A percentile compares a stretch with the other conserved stretches of the same genome.
These are phyloP conservation scores for Dysphania ambrosioides DNA, from an alignment of 148 eudicot species.

Conservation along the genomic window DNA sequence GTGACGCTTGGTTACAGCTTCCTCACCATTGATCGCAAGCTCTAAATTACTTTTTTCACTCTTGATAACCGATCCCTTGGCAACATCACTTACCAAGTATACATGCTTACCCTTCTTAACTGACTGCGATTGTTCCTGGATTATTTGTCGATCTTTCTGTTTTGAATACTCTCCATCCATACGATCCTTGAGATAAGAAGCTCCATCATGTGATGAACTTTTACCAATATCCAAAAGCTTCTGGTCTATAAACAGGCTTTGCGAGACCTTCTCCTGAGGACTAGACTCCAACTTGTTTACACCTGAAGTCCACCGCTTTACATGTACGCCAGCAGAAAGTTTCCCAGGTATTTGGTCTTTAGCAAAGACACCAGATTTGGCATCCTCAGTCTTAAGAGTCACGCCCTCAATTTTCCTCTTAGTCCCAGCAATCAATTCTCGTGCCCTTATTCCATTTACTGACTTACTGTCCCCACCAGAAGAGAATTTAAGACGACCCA, in stretches of 20 bases:
- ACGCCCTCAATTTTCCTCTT: constrained; percentile 41
- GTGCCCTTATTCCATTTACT: constrained; percentile 35
- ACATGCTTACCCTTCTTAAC: constrained; percentile 49
- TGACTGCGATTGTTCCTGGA: constrained; percentile 31
- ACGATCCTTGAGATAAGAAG: constrained; percentile 26
- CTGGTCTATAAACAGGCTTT: constrained; percentile 35
- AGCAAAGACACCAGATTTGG: constrained; percentile 24
- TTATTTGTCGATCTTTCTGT: constrained; percentile 29
- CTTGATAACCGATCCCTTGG: constrained; percentile 25
- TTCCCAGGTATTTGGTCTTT: constrained; percentile 30
- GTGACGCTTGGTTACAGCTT: constrained; percentile 50
- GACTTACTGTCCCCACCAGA: constrained; percentile 38
- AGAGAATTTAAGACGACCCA: constrained; percentile 28
- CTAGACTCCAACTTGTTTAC: constrained; percentile 27
- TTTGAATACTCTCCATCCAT: constrained; percentile 32
- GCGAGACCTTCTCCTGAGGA: constrained; percentile 29
- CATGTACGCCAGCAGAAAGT: constrained; percentile 29
- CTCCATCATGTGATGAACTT: constrained; percentile 29
- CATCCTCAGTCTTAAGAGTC: constrained; percentile 15
- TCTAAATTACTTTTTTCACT: constrained; percentile 25
- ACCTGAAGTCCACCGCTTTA: constrained; percentile 35
- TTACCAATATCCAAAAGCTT: constrained; percentile 33
- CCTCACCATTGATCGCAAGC: constrained; percentile 36
- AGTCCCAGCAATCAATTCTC: constrained; percentile 29
- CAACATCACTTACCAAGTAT: constrained; percentile 33